Evolutionary conservation across 352 stramenopile species (phyloP), one percentile per base, ranked within the genome.

Genomic region (Globisporangium radiosum): DNA sequence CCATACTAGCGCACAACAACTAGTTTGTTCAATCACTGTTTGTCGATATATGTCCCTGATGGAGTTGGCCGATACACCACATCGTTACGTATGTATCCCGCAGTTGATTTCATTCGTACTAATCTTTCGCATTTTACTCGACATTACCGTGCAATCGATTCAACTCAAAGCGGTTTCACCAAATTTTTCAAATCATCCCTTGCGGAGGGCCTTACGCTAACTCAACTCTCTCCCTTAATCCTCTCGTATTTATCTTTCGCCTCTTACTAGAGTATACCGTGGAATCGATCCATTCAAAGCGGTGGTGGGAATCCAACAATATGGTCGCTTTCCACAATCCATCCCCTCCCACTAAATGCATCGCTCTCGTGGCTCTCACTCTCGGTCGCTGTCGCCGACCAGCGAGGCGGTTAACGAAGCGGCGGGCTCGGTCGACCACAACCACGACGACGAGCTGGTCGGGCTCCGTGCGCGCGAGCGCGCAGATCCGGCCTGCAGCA

Each of bases 71-170:
- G 7, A 4, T 13, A 13, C 10, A 7, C 6, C 10, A 36, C 0
- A 7, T 14, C 0, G 1, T 4, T 0, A 7, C 0, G 2, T 8
- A 33, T 17, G 1, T 44, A 62, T 62, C 15, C 57, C 57, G 49
- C 73, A 78, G 63, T 85, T 80, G 69, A 81, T 73, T 73, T 82
- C 80, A 90, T 80, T 54, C 78, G 74, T 71, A 88, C 62, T 83
- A 93, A 94, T 94, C 86, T 94, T 95, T 95, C 86, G 86, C 86
- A 84, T 94, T 95, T 94, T 94, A 94, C 84, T 94, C 94, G 90
- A 93, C 82, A 94, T 92, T 92, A 89, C 84, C 82, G 86, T 95
- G 86, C 73, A 75, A 78, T 89, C 73, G 76, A 86, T 76, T 90
- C 72, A 76, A 56, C 57, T 54, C 61, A 75, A 76, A 85, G 76